Evolutionary conservation across 2,329 filamentous ascomycete species (phyloP).

Genomic region (Leptographium wingfieldii): DNA sequence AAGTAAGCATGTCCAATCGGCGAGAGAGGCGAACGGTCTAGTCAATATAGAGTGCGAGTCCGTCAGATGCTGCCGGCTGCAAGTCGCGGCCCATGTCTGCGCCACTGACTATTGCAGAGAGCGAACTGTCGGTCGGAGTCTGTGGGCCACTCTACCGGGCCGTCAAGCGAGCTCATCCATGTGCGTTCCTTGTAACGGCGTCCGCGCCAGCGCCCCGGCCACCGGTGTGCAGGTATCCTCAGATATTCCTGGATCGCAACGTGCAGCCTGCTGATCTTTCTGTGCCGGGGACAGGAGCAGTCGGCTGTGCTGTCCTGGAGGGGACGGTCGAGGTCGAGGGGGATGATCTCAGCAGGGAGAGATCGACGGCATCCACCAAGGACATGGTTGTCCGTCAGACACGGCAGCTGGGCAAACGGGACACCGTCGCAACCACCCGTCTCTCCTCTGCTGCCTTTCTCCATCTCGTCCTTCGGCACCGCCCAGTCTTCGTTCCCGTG

Average conservation of each 20-base stretch:
- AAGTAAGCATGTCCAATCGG: background rate
- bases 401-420: background rate
- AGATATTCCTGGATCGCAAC: background rate
- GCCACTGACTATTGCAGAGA: background rate
- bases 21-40: background rate
- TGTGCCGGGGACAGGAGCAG: background rate
- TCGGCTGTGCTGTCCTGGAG: background rate
- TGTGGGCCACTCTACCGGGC: background rate
- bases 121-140: background rate
- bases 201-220: background rate
- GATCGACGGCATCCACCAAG: background rate
- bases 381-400: background rate
- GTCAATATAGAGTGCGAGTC: background rate
- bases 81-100: background rate
- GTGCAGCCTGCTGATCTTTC: background rate
- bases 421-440: background rate
- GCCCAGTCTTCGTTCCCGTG: background rate
- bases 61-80: background rate
- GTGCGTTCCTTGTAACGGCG: background rate
- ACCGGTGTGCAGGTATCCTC: background rate
- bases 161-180: constrained; percentile 7
- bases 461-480: background rate
- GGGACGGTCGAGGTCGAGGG: background rate
- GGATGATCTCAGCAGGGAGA: background rate
- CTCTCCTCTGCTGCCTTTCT: background rate